Base-by-base conservation (phyloP, 2,329 filamentous ascomycete species). In the Colletotrichum liaoningense region DNA sequence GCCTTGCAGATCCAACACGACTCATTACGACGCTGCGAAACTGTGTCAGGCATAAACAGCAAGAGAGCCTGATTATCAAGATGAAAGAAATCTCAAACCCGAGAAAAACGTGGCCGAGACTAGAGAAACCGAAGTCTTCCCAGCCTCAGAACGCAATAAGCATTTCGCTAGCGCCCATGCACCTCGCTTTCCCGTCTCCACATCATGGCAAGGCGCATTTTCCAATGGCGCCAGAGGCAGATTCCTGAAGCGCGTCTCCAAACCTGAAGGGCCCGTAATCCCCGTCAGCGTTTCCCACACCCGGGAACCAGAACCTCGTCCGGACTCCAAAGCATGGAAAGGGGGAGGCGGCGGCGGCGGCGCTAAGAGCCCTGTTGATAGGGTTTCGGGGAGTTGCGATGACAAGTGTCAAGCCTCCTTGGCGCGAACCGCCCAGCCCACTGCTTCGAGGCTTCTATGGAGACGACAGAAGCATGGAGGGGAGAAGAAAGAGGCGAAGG, bases 361-460 rank as follows among this genome's bases (percentile, higher is more conserved):
- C 38, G 16, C 38, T 42, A 19, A 60, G 42, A 66, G 62, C 67
- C 35, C 14, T 28, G 62, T 33, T n/a, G 14, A 66, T n/a, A 38
- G 60, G 16, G 19, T 7, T 26, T 24, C 1, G 28, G 38, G 60
- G 35, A 35, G 16, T 33, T 26, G 59, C 38, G 38, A 42, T 57
- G 54, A 35, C 46, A 42, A 63, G 28, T 65, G 67, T 57, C 60
- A 69, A 52, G 28, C 56, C 52, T n/a, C 63, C 67, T 65, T 59
- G 67, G 54, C 54, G 22, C 35, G 62, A 38, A 24, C 38, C 42
- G 62, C 22, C 22, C 62, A 42, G 38, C 38, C 38, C 16, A 42
- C 16, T 42, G 38, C 5, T 38, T 16, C 30, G 16, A 33, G 9
- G 30, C 19, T 22, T 2, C 14, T 52, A 19, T 16, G 14, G 16